Base-by-base conservation (phyloP, 257 asterid genomes). In the Primulina eburnea region DNA sequence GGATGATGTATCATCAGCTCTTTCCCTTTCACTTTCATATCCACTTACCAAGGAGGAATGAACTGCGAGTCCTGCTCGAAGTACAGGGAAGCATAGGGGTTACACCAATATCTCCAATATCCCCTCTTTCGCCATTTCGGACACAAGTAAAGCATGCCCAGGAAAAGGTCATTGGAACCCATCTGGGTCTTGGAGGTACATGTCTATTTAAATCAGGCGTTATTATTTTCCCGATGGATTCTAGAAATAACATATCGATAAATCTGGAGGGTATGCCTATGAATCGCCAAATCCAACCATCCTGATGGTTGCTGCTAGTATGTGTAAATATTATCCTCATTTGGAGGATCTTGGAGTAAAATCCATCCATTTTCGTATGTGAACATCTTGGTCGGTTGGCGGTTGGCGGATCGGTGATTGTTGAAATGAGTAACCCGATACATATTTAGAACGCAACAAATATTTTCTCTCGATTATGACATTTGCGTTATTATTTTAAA, bases 11-110 rank as follows among this genome's bases (percentile, higher is more conserved):
- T 78, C 97, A 11, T 89, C 95, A 21, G 80, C 96, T 56, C 98
- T 92, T 18, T 87, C 97, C 58, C 93, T 92, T 1, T 92, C 98
- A 35, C 96, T 92, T 2, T 75, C 96, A 26, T 90, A 88, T 78
- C 97, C 95, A 0, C 88, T 84, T 74, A 83, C 89, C 0, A 84
- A 82, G 32, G 79, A 79, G 75, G 89, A 89, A 68, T 80, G 71
- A 64, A 71, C 70, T 33, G 62, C 74, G 58, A 76, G 75, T 18
- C 66, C 88, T 52, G 57, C 75, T 58, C 60, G 80, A 17, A 79
- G 68, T 28, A 28, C 72, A 2, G 84, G 77, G 78, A 82, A 75
- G 77, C 70, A 77, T 83, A 75, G 80, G 74, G 73, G 72, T 65
- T 80, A 70, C 37, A 80, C 75, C 50, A 85, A 81, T 57, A 66